Evolutionary conservation across 2,329 filamentous ascomycete genomes (phyloP).

Genomic region (Cytospora paraplurivora): DNA sequence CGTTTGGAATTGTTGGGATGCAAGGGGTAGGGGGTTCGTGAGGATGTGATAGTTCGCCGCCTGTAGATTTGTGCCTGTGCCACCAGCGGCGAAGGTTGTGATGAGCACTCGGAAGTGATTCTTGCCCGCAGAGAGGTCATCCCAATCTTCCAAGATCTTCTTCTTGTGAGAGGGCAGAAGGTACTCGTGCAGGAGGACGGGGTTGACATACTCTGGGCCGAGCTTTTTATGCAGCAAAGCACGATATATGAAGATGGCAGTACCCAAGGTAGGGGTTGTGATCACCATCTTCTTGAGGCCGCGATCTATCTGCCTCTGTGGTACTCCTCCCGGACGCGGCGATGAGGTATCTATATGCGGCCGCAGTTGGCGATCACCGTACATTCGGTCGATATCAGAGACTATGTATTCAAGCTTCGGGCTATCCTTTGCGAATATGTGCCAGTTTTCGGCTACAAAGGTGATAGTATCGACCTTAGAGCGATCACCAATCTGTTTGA

Average conservation of each 20-base stretch:
- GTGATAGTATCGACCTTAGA: too few species aligned
- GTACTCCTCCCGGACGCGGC: not conserved
- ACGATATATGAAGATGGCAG: not conserved
- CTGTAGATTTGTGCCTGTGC: conserved; percentile 4
- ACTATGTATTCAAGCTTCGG: not conserved
- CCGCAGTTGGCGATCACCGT: not conserved
- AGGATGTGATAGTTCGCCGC: conserved; percentile 6
- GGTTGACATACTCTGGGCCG: not conserved
- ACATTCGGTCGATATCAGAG: not conserved
- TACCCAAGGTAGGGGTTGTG: not conserved
- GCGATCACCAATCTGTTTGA: not conserved
- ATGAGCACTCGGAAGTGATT: not conserved
- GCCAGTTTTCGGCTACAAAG: not conserved
- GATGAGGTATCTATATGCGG: not conserved
- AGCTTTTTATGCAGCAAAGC: not conserved
- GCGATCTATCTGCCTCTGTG: not conserved
- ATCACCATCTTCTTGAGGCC: conserved; percentile 6
- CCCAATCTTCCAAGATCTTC: not conserved
- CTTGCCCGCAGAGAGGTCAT: not conserved
- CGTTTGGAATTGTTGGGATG: not conserved
- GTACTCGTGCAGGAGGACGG: not conserved
- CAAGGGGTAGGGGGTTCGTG: not conserved
- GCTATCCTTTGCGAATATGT: not conserved
- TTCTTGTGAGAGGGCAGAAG: not conserved
- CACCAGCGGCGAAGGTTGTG: not conserved